Conservation (phyloP, 768 basidiomycete genomes). For the Fomitopsis serialis region DNA sequence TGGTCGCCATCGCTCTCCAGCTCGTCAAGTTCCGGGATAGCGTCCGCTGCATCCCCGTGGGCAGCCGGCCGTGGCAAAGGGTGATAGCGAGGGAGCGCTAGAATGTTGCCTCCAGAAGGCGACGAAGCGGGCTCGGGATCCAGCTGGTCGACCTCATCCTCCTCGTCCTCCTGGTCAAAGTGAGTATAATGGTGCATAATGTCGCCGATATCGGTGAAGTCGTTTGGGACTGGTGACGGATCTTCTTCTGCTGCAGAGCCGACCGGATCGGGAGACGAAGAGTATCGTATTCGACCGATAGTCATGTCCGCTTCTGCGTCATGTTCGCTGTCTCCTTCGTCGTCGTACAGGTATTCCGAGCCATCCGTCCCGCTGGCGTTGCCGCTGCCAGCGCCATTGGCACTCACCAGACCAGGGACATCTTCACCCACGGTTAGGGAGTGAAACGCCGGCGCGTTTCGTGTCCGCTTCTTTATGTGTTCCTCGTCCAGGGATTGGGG, state of each 20-base stretch:
- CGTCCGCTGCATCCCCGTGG: background rate
- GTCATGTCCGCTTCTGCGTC: slow-evolving; percentile 16
- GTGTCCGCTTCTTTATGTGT: slow-evolving; percentile 48
- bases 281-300: slow-evolving; percentile 15
- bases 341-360: slow-evolving; percentile 30
- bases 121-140: slow-evolving; percentile 6
- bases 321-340: slow-evolving; percentile 28
- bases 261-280: slow-evolving; percentile 6
- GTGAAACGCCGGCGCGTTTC: slow-evolving; percentile 74
- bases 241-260: slow-evolving; percentile 6
- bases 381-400: background rate
- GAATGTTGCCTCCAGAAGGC: slow-evolving; percentile 1
- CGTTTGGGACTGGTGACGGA: slow-evolving; percentile 46
- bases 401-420: slow-evolving; percentile 5
- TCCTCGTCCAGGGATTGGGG: slow-evolving; percentile 25
- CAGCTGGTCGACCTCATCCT: background rate
- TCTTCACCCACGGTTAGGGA: slow-evolving; percentile 58
- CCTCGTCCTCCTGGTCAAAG: slow-evolving; percentile 39
- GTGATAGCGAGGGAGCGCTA: background rate
- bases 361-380: slow-evolving; percentile 17
- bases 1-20: slow-evolving; percentile 5
- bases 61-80: slow-evolving; percentile 2
- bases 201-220: slow-evolving; percentile 69
- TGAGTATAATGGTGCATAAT: slow-evolving; percentile 72
- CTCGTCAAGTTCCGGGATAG: background rate